Percentiles rank a stretch among this genome's conserved stretches.
Evolutionary conservation across 495 filamentous ascomycete genomes (phyloP).

Genomic region (Aspergillus bridgeri): DNA sequence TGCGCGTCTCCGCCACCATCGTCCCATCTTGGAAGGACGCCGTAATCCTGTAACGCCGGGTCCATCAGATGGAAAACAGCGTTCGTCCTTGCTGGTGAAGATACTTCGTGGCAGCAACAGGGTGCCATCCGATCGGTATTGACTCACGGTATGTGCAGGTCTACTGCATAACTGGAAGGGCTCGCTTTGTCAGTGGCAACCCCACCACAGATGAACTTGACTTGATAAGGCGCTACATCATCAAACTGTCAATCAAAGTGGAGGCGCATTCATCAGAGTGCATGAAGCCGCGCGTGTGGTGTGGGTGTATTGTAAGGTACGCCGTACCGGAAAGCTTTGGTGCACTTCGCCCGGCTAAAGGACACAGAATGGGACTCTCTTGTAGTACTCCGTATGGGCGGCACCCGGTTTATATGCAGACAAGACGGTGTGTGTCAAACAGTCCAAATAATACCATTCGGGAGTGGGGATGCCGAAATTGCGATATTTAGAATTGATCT

Average conservation of each 20-base stretch:
- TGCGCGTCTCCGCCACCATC: constrained; percentile 43
- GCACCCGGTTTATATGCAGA: not conserved
- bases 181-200: constrained; percentile 1
- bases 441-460: not conserved
- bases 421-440: not conserved
- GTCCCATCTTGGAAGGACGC: constrained; percentile 19
- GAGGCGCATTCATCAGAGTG: constrained; percentile 12
- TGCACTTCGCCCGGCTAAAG: not conserved
- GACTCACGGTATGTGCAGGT: not conserved
- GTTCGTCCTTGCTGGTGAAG: too few species aligned
- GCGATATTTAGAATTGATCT: not conserved
- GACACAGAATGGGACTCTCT: not conserved
- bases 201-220: not conserved
- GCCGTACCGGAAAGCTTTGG: not conserved
- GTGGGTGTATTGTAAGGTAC: not conserved
- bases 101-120: too few species aligned
- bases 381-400: too few species aligned
- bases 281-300: constrained; percentile 5
- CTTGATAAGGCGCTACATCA: not conserved
- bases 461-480: not conserved
- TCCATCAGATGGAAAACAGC: constrained; percentile 6
- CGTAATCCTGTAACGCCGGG: constrained; percentile 23
- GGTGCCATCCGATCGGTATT: too few species aligned
- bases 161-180: not conserved
- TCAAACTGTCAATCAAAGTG: constrained; percentile 11